Percentiles rank a stretch among this genome's conserved stretches.
Conservation (phyloP, 2,329 filamentous ascomycete species). For the Ophiostoma piceae region DNA sequence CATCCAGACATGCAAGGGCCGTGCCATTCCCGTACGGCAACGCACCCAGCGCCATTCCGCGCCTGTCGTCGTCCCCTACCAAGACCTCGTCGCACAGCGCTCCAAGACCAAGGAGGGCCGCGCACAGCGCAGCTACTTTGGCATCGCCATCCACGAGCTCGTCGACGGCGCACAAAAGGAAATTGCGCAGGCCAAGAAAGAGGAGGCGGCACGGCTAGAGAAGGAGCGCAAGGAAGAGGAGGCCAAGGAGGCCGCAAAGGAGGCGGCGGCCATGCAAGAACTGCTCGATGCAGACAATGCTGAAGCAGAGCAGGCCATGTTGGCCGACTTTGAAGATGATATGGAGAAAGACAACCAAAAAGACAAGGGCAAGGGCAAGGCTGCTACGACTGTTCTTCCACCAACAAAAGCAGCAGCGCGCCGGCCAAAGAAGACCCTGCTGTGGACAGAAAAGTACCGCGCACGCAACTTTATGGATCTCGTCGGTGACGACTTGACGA, state of each 20-base stretch:
- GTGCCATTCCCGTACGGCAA: conserved; percentile 50
- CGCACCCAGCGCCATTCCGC: conserved; percentile 38
- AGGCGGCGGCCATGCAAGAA: background rate
- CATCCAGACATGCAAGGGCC: conserved; percentile 50
- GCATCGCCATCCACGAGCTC: conserved; percentile 82
- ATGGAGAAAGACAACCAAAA: background rate
- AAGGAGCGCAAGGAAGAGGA: conserved; percentile 34
- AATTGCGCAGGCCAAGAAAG: conserved; percentile 41
- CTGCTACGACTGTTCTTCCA: background rate
- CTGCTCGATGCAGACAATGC: background rate
- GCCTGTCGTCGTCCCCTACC: conserved; percentile 50
- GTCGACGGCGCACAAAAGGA: conserved; percentile 66
- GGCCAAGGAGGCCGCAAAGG: conserved; percentile 28
- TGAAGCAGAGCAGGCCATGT: background rate
- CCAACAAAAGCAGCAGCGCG: background rate
- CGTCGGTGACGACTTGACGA: conserved; percentile 89
- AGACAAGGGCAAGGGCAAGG: background rate
- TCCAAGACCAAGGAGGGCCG: conserved; percentile 62
- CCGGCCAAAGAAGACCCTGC: conserved; percentile 35
- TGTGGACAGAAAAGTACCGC: conserved; percentile 98
- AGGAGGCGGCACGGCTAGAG: conserved; percentile 34
- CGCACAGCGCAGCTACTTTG: conserved; percentile 76
- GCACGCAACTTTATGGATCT: conserved; percentile 88
- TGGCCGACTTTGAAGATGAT: background rate
- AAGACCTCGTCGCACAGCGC: conserved; percentile 61